These are phyloP conservation scores for Colletotrichum lupini DNA, from an alignment of 2,329 filamentous ascomycete species.

Conservation along the genomic window DNA sequence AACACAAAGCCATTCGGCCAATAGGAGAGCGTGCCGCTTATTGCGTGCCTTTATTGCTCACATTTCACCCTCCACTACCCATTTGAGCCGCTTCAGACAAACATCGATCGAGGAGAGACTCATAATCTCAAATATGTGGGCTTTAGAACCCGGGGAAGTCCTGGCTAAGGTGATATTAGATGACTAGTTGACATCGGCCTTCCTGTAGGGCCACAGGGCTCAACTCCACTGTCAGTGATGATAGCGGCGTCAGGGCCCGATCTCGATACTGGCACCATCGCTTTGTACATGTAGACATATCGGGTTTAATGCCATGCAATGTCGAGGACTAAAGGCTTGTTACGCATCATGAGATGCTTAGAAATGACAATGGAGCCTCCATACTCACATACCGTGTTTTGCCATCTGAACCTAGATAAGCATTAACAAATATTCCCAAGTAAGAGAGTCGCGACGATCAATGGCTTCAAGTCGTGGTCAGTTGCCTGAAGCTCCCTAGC, in stretches of 20 bases:
- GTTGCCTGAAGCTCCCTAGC: not conserved
- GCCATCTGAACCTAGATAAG: not conserved
- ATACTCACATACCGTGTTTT: not conserved
- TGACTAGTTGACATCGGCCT: not conserved
- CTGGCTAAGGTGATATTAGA: not conserved
- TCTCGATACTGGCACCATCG: not conserved
- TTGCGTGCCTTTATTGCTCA: not conserved
- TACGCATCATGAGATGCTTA: not conserved
- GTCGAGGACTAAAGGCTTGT: not conserved
- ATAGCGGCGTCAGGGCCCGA: not conserved
- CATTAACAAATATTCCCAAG: not conserved
- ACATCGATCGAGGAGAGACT: slow-evolving; percentile 14
- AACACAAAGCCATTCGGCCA: not conserved
- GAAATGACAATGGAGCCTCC: not conserved
- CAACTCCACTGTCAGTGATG: not conserved
- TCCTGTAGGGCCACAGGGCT: not conserved
- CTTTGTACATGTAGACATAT: not conserved
- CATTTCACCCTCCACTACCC: not conserved
- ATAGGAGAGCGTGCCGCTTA: not conserved
- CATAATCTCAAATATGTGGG: slow-evolving; percentile 4
- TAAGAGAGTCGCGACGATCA: not conserved
- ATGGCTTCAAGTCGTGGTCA: not conserved
- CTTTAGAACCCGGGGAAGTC: not conserved
- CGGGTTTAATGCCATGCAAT: not conserved
- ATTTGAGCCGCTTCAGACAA: slow-evolving; percentile 12